Conservation (phyloP, 2,329 filamentous ascomycete genomes). For the Ascochyta fabae region DNA sequence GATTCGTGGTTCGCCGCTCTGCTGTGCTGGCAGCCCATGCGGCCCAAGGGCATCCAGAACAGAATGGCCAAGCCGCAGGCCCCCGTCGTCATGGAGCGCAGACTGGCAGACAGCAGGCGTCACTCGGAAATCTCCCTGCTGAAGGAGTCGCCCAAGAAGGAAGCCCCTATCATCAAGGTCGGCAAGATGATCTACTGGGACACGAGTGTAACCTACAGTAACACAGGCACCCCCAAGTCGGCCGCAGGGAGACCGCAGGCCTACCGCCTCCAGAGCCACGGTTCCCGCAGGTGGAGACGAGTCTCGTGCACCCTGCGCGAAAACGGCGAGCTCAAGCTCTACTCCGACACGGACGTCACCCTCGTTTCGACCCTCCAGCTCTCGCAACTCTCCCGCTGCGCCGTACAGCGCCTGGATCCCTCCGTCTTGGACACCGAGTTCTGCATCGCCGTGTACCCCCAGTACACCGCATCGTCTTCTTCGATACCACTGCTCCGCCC, state of each 20-base stretch:
- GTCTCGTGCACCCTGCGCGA: slow-evolving; percentile 95
- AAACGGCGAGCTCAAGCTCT: slow-evolving; percentile 90
- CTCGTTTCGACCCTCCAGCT: slow-evolving; percentile 85
- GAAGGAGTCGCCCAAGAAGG: slow-evolving; percentile 71
- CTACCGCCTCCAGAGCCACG: slow-evolving; percentile 62
- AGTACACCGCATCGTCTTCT: slow-evolving; percentile 78
- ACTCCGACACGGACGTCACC: slow-evolving; percentile 82
- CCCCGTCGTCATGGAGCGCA: slow-evolving; percentile 45
- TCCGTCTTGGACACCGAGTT: slow-evolving; percentile 92
- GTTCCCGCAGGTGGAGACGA: slow-evolving; percentile 76
- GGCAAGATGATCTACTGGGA: slow-evolving; percentile 72
- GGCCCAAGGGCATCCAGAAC: slow-evolving; percentile 62
- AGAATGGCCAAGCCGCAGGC: slow-evolving; percentile 60
- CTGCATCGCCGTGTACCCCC: slow-evolving; percentile 94
- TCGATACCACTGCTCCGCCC: slow-evolving; percentile 81
- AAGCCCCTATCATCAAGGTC: slow-evolving; percentile 90
- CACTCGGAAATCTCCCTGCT: slow-evolving; percentile 59
- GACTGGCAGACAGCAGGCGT: slow-evolving; percentile 52
- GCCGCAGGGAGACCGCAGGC: slow-evolving; percentile 55
- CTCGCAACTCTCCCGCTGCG: slow-evolving; percentile 85
- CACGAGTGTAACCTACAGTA: slow-evolving; percentile 62
- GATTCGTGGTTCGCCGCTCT: slow-evolving; percentile 82
- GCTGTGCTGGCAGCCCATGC: slow-evolving; percentile 80
- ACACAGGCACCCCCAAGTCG: slow-evolving; percentile 47
- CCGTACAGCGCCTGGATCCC: slow-evolving; percentile 86